Conservation (phyloP, 495 filamentous ascomycete genomes). For the Evernia prunastri region DNA sequence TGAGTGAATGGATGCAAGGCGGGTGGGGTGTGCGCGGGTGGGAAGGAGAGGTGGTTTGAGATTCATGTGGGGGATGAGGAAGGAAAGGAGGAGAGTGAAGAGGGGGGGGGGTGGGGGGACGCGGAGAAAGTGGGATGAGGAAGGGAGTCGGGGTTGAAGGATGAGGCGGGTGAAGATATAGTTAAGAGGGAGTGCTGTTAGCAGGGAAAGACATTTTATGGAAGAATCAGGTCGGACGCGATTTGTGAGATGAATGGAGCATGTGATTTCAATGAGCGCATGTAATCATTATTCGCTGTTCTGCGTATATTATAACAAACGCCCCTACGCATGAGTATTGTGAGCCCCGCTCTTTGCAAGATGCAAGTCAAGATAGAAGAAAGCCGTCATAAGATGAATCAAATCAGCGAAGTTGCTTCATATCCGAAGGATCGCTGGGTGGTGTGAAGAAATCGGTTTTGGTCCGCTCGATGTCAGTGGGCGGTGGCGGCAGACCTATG, state of each 20-base stretch:
- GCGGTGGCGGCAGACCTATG: slow-evolving; percentile 16
- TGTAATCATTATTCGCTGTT: background rate
- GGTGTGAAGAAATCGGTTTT: slow-evolving; percentile 24
- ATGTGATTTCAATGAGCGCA: too few relatives aligned
- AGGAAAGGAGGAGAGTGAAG: background rate
- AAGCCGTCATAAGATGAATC: background rate
- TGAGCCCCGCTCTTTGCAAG: background rate
- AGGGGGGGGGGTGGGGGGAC: background rate
- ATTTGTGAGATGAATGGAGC: too few relatives aligned
- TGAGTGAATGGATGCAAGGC: too few relatives aligned
- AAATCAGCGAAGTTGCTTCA: slow-evolving; percentile 14
- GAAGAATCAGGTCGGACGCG: too few relatives aligned
- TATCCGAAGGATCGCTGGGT: slow-evolving; percentile 18
- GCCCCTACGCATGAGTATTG: background rate
- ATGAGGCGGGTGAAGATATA: too few relatives aligned
- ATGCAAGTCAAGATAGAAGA: background rate
- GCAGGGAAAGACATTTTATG: too few relatives aligned
- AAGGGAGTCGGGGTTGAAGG: too few relatives aligned
- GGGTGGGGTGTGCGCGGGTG: too few relatives aligned
- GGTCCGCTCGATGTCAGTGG: slow-evolving; percentile 7
- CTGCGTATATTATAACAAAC: background rate
- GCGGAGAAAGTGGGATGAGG: background rate
- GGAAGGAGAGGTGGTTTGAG: too few relatives aligned
- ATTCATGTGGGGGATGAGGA: too few relatives aligned
- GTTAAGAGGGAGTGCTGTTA: too few relatives aligned